These are phyloP conservation scores for Leccinum proximum DNA, from an alignment of 1,284 basidiomycete genomes.

Conservation along the genomic window DNA sequence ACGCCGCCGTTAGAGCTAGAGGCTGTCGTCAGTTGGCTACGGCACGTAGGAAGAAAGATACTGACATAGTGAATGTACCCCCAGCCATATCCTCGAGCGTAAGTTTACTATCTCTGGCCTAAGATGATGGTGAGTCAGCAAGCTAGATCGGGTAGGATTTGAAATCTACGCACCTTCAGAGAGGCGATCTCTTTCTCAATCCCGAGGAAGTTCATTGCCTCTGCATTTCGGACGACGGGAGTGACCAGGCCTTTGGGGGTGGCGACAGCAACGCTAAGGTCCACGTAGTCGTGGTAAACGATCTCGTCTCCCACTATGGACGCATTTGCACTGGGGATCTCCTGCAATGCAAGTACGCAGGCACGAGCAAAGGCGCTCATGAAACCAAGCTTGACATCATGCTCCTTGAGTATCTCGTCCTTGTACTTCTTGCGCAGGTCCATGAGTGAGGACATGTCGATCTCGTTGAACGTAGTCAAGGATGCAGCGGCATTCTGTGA, in stretches of 20 bases:
- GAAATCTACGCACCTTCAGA: slow-evolving; percentile 63
- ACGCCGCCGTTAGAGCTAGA: slow-evolving; percentile 95
- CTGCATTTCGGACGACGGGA: slow-evolving; percentile 92
- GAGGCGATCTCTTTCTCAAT: slow-evolving; percentile 93
- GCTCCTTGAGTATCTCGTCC: slow-evolving; percentile 88
- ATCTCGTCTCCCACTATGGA: slow-evolving; percentile 96
- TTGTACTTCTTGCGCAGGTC: slow-evolving; percentile 96
- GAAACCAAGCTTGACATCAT: slow-evolving; percentile 97
- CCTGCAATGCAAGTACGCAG: slow-evolving; percentile 71
- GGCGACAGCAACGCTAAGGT: slow-evolving; percentile 93
- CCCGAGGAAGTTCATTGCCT: slow-evolving; percentile 84
- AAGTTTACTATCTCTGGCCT: slow-evolving; percentile 94
- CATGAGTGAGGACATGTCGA: slow-evolving; percentile 97
- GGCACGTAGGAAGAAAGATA: slow-evolving; percentile 11
- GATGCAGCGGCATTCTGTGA: slow-evolving; percentile 98
- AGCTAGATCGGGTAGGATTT: slow-evolving; percentile 5
- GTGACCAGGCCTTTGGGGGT: slow-evolving; percentile 98
- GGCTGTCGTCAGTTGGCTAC: slow-evolving; percentile 6
- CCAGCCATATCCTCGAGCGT: slow-evolving; percentile 97
- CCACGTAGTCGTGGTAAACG: slow-evolving; percentile 94
- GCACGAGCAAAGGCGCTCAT: slow-evolving; percentile 98
- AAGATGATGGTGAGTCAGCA: slow-evolving; percentile 11
- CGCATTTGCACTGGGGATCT: slow-evolving; percentile 91
- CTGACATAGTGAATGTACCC: slow-evolving; percentile 95
- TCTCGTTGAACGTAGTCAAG: slow-evolving; percentile 99